Conservation (phyloP, 2,329 filamentous ascomycete species). For the Helotiales sp. region DNA sequence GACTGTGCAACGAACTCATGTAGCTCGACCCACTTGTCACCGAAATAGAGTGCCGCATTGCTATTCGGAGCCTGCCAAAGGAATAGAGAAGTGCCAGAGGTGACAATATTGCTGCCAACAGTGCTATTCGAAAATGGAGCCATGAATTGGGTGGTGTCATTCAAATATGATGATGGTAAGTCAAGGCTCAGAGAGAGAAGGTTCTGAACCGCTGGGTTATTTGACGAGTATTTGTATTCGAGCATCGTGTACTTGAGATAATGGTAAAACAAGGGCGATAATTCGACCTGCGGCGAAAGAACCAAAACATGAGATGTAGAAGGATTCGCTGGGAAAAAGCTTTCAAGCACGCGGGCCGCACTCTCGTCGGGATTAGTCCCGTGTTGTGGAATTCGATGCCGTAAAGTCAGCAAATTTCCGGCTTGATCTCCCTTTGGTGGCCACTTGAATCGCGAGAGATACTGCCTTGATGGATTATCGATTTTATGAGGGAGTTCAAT, state of each 20-base stretch:
- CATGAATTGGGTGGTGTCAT: slow-evolving; percentile 57
- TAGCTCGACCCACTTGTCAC: slow-evolving; percentile 83
- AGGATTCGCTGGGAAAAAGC: slow-evolving; percentile 75
- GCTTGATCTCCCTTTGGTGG: slow-evolving; percentile 50
- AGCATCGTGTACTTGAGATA: slow-evolving; percentile 79
- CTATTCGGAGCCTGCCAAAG: slow-evolving; percentile 84
- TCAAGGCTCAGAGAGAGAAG: slow-evolving; percentile 81
- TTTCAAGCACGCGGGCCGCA: slow-evolving; percentile 76
- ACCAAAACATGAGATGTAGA: slow-evolving; percentile 75
- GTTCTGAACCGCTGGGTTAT: slow-evolving; percentile 47
- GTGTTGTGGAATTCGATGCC: slow-evolving; percentile 68
- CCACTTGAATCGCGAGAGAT: slow-evolving; percentile 67
- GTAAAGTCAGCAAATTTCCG: slow-evolving; percentile 64
- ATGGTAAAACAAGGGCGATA: slow-evolving; percentile 81
- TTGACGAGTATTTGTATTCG: slow-evolving; percentile 72
- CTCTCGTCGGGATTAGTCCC: slow-evolving; percentile 67
- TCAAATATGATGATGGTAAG: slow-evolving; percentile 63
- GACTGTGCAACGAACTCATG: slow-evolving; percentile 69
- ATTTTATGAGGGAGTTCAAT: slow-evolving; percentile 77
- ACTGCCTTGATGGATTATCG: slow-evolving; percentile 63
- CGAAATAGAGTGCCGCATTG: slow-evolving; percentile 79
- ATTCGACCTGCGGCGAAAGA: slow-evolving; percentile 76
- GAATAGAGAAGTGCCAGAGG: slow-evolving; percentile 46
- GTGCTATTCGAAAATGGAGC: slow-evolving; percentile 38
- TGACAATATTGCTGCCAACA: background rate